These are phyloP conservation scores for Drosera spatulata DNA, from an alignment of 179 eudicot genomes.

Conservation along the genomic window DNA sequence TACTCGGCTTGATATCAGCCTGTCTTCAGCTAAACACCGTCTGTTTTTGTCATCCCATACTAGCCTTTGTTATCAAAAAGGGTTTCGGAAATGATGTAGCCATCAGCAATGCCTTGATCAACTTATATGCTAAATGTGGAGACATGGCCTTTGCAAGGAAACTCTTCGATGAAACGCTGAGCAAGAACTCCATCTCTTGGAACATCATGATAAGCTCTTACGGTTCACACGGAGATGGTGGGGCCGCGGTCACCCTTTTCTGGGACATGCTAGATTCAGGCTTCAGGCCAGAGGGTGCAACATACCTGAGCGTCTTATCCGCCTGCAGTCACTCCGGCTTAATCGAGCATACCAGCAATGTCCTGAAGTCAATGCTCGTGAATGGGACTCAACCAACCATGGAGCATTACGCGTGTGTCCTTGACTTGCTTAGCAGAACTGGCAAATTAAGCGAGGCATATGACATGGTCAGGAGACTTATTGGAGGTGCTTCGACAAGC, in stretches of 20 bases:
- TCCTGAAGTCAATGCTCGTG: constrained; percentile 36
- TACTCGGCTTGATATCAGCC: constrained; percentile 39
- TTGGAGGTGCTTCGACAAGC: constrained; percentile 20
- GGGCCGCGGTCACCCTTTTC: constrained; percentile 32
- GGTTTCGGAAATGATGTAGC: constrained; percentile 36
- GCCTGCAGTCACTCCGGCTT: constrained; percentile 68
- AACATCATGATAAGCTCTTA: constrained; percentile 52
- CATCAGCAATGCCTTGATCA: constrained; percentile 38
- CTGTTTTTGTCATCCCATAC: constrained; percentile 15
- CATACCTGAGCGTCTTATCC: constrained; percentile 48
- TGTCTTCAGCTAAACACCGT: constrained; percentile 30
- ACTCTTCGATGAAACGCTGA: constrained; percentile 29
- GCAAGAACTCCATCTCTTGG: constrained; percentile 59
- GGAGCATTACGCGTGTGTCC: constrained; percentile 53
- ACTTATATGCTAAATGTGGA: constrained; percentile 53
- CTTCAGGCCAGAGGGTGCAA: constrained; percentile 33
- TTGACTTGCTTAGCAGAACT: constrained; percentile 59
- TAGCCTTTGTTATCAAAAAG: constrained; percentile 23
- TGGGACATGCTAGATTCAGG: constrained; percentile 34
- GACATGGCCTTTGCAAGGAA: constrained; percentile 29
- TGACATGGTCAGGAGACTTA: constrained; percentile 27
- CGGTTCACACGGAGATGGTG: constrained; percentile 47
- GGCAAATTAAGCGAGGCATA: constrained; percentile 57
- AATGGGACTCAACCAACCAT: constrained; percentile 23
- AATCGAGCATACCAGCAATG: constrained; percentile 27